Percentiles rank a stretch among this genome's conserved stretches.
These are phyloP conservation scores for Schwanniomyces yamadae DNA, from an alignment of 805 yeast genomes.

Conservation along the genomic window DNA sequence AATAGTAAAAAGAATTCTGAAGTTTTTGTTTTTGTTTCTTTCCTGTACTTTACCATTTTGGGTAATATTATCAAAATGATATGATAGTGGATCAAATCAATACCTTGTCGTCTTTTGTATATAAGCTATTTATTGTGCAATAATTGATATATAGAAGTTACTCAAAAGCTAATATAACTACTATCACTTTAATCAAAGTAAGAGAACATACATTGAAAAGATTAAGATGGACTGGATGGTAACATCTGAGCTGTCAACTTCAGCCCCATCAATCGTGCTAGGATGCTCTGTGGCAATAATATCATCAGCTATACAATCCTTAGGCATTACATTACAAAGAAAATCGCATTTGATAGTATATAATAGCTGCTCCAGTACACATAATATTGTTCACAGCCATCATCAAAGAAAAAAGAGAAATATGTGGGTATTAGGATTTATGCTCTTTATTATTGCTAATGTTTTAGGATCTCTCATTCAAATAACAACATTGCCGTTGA, in stretches of 20 bases:
- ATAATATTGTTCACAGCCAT: conserved; percentile 34
- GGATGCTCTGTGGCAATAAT: conserved; percentile 72
- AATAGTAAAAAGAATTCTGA: too few relatives aligned
- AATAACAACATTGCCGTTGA: conserved; percentile 78
- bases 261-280: conserved; percentile 34
- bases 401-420: conserved; percentile 44
- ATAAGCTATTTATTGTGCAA: too few relatives aligned
- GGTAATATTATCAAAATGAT: too few relatives aligned
- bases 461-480: conserved; percentile 81
- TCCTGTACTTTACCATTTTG: too few relatives aligned
- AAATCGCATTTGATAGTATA: conserved; percentile 62
- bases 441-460: conserved; percentile 69
- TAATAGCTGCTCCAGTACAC: conserved; percentile 18
- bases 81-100: too few relatives aligned
- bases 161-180: too few relatives aligned
- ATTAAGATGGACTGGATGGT: conserved; percentile 1
- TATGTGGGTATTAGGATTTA: conserved; percentile 75
- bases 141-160: too few relatives aligned
- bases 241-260: background rate
- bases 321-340: conserved; percentile 80
- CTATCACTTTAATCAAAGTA: too few relatives aligned
- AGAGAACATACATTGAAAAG: too few relatives aligned
- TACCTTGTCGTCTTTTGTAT: too few relatives aligned
- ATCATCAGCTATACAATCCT: conserved; percentile 75
- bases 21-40: too few relatives aligned